A percentile compares a stretch with the other conserved stretches of the same genome.
Evolutionary conservation across 139 green algal genomes (phyloP).

Genomic region (Chlamydomonas incerta): DNA sequence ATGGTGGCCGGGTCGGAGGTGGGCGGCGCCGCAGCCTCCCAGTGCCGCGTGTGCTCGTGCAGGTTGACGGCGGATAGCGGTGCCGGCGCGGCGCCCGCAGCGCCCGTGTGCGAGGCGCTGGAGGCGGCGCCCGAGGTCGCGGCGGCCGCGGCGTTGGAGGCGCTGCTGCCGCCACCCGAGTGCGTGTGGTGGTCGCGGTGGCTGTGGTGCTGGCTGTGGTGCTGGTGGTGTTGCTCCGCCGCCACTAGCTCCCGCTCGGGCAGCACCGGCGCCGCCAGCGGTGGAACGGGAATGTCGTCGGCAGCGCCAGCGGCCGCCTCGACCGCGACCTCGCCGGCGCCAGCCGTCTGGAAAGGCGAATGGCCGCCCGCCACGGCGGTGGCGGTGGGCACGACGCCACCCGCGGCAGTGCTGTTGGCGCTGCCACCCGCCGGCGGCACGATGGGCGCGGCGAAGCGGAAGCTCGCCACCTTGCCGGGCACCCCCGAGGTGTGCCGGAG

Average conservation of each 20-base stretch:
- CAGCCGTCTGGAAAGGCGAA: not conserved
- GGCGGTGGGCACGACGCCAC: not conserved
- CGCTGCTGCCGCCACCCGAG: no score
- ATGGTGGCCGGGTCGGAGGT: not conserved
- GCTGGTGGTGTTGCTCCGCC: no score
- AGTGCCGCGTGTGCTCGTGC: slow-evolving; percentile 23
- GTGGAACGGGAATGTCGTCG: not conserved
- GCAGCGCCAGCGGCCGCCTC: not conserved
- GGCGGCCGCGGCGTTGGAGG: no score
- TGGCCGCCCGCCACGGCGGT: not conserved
- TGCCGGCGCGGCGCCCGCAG: not conserved
- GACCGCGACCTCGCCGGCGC: not conserved
- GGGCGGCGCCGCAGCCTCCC: not conserved
- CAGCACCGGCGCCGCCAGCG: not conserved
- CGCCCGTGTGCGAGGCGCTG: not conserved
- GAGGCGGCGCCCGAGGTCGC: no score
- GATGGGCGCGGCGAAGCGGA: slow-evolving; percentile 30
- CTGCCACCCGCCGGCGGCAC: not conserved
- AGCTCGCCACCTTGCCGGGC: slow-evolving; percentile 1
- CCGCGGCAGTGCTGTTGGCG: no score
- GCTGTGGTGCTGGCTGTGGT: no score
- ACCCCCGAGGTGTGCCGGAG: not conserved
- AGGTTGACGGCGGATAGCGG: slow-evolving; percentile 19
- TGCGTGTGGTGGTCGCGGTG: no score
- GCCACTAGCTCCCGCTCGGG: not conserved